Conservation (phyloP, 140 eudicot genomes). For the Anethum foeniculum region DNA sequence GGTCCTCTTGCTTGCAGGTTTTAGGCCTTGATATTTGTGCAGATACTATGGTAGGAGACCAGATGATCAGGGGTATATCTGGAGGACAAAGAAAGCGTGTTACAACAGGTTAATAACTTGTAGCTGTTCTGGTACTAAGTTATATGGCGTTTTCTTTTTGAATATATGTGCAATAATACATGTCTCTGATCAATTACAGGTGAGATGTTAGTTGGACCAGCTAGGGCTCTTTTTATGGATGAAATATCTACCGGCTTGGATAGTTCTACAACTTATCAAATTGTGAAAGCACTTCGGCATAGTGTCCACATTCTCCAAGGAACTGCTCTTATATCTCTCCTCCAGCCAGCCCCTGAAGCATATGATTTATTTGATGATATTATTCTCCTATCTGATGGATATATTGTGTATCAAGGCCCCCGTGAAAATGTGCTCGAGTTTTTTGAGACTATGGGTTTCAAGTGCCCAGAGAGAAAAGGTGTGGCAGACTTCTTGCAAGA, state of each 20-base stretch:
- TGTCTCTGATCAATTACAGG: conserved; percentile 29
- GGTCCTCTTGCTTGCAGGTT: conserved; percentile 24
- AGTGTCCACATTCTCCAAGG: conserved; percentile 58
- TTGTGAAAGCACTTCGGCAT: conserved; percentile 56
- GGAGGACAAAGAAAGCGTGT: conserved; percentile 82
- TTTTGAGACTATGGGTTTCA: conserved; percentile 69
- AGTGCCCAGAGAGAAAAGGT: conserved; percentile 79
- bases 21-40: conserved; percentile 74
- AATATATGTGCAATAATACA: background rate
- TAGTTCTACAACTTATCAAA: conserved; percentile 75
- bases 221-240: conserved; percentile 77
- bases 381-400: conserved; percentile 63
- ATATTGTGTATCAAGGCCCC: conserved; percentile 78
- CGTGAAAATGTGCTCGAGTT: conserved; percentile 70
- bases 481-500: conserved; percentile 88
- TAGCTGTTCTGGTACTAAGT: background rate
- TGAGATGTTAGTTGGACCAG: conserved; percentile 76
- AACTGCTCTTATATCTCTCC: conserved; percentile 68
- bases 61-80: conserved; percentile 70
- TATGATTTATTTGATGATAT: conserved; percentile 74
- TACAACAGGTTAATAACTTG: conserved; percentile 35
- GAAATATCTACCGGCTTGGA: conserved; percentile 93
- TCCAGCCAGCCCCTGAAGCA: conserved; percentile 89
- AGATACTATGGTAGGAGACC: conserved; percentile 73
- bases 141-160: background rate